Percentiles rank a stretch among this genome's conserved stretches.
Conservation (phyloP, 176 grass and related monocot genomes). For the Oryza meyeriana region DNA sequence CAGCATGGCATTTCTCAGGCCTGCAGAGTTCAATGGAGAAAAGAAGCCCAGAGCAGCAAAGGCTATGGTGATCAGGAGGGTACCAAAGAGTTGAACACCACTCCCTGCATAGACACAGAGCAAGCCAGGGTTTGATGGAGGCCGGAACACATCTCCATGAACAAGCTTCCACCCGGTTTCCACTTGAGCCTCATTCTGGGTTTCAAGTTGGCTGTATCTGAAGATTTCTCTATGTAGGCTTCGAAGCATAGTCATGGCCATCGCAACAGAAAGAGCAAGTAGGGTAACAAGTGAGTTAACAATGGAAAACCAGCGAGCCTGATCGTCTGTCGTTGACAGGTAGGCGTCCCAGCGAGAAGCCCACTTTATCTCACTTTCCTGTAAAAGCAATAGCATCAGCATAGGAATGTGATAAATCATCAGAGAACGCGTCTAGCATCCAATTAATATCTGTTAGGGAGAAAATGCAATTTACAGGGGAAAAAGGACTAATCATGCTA, state of each 20-base stretch:
- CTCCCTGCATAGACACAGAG: constrained; percentile 40
- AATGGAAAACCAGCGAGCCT: constrained; percentile 43
- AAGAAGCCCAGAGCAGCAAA: constrained; percentile 38
- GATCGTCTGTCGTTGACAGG: constrained; percentile 34
- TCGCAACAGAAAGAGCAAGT: constrained; percentile 32
- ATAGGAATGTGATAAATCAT: neutral
- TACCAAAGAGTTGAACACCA: constrained; percentile 44
- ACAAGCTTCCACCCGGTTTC: constrained; percentile 52
- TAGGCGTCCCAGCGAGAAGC: constrained; percentile 45
- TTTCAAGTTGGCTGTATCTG: constrained; percentile 33
- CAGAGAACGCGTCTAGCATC: neutral
- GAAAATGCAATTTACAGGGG: neutral
- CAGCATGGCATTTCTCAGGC: constrained; percentile 35
- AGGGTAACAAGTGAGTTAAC: constrained; percentile 38
- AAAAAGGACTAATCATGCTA: neutral
- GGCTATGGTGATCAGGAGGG: constrained; percentile 33
- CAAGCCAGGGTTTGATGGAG: constrained; percentile 31
- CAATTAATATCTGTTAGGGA: neutral
- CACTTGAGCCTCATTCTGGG: constrained; percentile 36
- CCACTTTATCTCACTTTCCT: constrained; percentile 45
- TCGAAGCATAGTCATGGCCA: constrained; percentile 48
- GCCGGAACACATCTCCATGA: constrained; percentile 42
- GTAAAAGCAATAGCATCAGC: neutral
- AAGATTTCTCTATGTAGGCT: constrained; percentile 38
- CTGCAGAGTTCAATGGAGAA: constrained; percentile 33